A percentile compares a stretch with the other conserved stretches of the same genome.
These are phyloP conservation scores for Pulchroboletus neoregius DNA, from an alignment of 1,284 basidiomycete species.

Conservation along the genomic window DNA sequence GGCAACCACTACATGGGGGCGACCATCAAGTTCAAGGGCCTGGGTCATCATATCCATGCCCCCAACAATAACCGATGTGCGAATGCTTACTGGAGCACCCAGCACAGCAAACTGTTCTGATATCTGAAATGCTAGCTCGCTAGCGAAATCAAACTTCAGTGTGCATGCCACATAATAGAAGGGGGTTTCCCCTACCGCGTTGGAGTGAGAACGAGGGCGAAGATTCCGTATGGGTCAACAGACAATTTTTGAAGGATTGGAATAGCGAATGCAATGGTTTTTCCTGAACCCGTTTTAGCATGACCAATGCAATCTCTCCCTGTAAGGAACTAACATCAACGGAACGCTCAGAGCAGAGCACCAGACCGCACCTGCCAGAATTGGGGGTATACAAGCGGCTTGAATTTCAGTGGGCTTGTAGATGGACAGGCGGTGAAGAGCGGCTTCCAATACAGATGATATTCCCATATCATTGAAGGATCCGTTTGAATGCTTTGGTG, in stretches of 20 bases:
- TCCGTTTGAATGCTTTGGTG: background rate
- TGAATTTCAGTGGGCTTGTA: constrained; percentile 87
- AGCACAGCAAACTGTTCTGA: constrained; percentile 94
- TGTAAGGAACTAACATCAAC: constrained; percentile 17
- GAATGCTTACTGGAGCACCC: constrained; percentile 75
- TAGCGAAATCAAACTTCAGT: constrained; percentile 31
- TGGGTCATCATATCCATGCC: constrained; percentile 99
- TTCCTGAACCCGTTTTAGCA: constrained; percentile 97
- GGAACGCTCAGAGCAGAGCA: background rate
- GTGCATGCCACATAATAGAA: background rate
- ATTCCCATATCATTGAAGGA: constrained; percentile 75
- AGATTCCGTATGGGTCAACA: constrained; percentile 90
- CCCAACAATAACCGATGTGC: constrained; percentile 88
- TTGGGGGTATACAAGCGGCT: constrained; percentile 82
- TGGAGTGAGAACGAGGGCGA: constrained; percentile 89
- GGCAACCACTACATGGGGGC: constrained; percentile 93
- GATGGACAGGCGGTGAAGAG: constrained; percentile 84
- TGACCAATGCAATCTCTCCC: constrained; percentile 94
- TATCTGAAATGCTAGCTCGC: constrained; percentile 96
- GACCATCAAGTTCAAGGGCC: constrained; percentile 78
- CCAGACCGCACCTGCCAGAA: constrained; percentile 65
- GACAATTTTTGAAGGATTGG: constrained; percentile 91
- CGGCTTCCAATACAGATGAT: constrained; percentile 62
- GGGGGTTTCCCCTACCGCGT: constrained; percentile 64
- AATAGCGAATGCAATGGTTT: constrained; percentile 95